Base-by-base conservation (phyloP, 495 filamentous ascomycete genomes). In the Tuber umbilicatum region DNA sequence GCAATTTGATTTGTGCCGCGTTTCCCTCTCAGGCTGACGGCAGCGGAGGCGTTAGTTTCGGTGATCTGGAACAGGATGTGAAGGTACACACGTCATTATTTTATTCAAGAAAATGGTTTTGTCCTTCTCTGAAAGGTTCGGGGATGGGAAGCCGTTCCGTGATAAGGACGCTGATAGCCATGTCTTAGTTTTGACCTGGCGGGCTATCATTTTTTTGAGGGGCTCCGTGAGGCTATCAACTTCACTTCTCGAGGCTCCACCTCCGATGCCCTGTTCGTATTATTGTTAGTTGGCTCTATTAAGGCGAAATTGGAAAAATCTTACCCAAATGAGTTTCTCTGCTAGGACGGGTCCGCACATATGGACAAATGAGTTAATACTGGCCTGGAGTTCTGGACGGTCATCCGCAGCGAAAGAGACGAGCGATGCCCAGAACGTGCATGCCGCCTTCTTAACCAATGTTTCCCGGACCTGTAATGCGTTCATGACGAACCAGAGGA, bases 401-500 rank as follows among this genome's bases (percentile, higher is more conserved):
- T 81, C 40, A 70, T 75, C 50, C 12, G 64, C 27, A 2, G 47
- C 74, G 40, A 80, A 69, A 31, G 76, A 82, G 64, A 87, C 80
- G 55, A 85, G 85, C 75, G 87, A 81, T 78, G 92, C 89, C 94
- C 94, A 97, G 78, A 97, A 94, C 39, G 89, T 87, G 40, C 90
- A 89, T 0, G 94, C 91, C 6, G 92, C 89, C 50, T 87, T 88
- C 82, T 97, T 94, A 1, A 93, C 92, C 43, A 97, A 86, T 0
- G 91, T 88, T 47, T 97, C 94, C 4, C 86, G 88, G 14, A 90
- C 90, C 50, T 87, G 85, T 31, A 99, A 84, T 47, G 92, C 88
- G 75, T 90, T 86, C 50, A 97, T 86, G 1, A 89, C 88, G 81
- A 97, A 97, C 41, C 91, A 84, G 80, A 97, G 89, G n/a, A 95